Evolutionary conservation across 208 protist genomes (phyloP).

Genomic region (Acanthamoeba rhysodes): DNA sequence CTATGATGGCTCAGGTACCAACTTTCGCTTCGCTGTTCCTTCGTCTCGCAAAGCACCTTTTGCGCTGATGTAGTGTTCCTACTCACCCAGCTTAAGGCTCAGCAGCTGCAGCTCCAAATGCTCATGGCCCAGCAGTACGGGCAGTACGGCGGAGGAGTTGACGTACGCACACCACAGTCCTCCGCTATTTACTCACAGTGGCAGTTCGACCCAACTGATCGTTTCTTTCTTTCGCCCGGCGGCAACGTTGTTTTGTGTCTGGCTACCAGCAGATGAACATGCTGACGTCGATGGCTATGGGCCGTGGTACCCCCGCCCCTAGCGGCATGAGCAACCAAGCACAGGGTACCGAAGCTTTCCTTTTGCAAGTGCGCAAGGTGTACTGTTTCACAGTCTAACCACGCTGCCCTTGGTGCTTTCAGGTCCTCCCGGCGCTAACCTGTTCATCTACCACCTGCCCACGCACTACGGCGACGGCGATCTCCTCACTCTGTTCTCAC

Average conservation of each 20-base stretch:
- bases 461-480: conserved; percentile 80
- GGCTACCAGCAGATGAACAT: conserved; percentile 45
- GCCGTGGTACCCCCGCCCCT: background rate
- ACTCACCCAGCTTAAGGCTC: background rate
- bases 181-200: too few relatives aligned
- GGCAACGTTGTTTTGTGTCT: background rate
- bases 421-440: conserved; percentile 80
- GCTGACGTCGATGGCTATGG: conserved; percentile 14
- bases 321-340: conserved; percentile 18
- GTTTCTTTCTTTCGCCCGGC: too few relatives aligned
- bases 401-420: background rate
- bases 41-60: background rate
- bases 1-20: background rate
- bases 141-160: conserved; percentile 3
- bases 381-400: too few relatives aligned
- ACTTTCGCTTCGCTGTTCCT: too few relatives aligned
- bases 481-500: conserved; percentile 77
- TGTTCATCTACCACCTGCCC: conserved; percentile 87
- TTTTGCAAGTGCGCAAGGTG: too few relatives aligned
- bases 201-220: too few relatives aligned
- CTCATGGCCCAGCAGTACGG: conserved; percentile 36
- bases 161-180: background rate
- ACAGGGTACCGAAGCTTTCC: background rate
- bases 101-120: conserved; percentile 38
- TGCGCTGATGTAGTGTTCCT: background rate